Evolutionary conservation across 306 rosid species (phyloP).

Genomic region (Quillaja saponaria): DNA sequence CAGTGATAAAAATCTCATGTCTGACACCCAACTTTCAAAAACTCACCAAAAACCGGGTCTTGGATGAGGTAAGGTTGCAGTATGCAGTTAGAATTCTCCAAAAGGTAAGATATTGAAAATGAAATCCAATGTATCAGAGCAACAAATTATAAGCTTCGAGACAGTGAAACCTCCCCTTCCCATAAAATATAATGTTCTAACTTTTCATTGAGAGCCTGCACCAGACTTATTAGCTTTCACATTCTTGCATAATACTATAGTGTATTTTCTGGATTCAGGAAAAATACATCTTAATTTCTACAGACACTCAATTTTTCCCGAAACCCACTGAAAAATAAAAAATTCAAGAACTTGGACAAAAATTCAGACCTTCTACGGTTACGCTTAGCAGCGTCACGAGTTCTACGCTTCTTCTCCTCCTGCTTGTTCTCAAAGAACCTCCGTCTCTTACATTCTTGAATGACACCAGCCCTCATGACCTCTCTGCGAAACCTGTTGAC

Average conservation of each 20-base stretch:
- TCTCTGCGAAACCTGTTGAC: constrained; percentile 71
- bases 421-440: constrained; percentile 63
- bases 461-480: constrained; percentile 76
- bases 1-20: too few species aligned
- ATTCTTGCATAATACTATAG: too few species aligned
- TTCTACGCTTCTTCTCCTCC: constrained; percentile 73
- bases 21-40: background rate
- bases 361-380: constrained; percentile 59
- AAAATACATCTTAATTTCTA: too few species aligned
- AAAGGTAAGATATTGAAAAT: too few species aligned
- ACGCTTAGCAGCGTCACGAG: constrained; percentile 86
- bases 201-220: too few species aligned
- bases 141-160: too few species aligned
- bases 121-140: too few species aligned
- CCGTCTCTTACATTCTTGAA: constrained; percentile 76
- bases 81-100: too few species aligned
- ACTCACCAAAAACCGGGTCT: background rate
- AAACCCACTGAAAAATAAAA: background rate
- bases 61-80: too few species aligned
- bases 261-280: too few species aligned
- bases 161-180: too few species aligned
- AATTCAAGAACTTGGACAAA: background rate
- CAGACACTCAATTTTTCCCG: too few species aligned
- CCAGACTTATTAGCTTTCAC: background rate
- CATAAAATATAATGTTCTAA: background rate